phyloP scores from a whole-genome alignment of 805 yeast species.

The Brettanomyces anomalus region DNA sequence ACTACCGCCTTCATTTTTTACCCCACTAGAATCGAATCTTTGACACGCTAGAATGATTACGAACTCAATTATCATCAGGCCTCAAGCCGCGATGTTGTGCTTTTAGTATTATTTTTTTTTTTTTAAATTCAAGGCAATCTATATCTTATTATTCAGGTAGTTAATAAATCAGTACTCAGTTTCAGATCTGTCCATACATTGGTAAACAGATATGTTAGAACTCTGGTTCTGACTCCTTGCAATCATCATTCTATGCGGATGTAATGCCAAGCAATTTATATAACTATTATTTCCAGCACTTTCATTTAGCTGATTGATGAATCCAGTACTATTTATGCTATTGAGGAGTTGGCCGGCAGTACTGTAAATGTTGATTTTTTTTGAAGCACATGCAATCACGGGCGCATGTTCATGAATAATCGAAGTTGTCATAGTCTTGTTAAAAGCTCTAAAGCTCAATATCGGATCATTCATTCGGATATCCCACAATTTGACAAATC shows the following conservation, averaged over 20 bases:
- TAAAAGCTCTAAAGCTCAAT: constrained; percentile 45
- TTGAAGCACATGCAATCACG: constrained; percentile 79
- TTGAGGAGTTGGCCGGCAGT: constrained; percentile 72
- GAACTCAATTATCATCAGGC: no score
- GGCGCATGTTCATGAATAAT: constrained; percentile 97
- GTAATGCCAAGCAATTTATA: constrained; percentile 63
- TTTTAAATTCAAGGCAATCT: no score
- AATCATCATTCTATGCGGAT: constrained; percentile 91
- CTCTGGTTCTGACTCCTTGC: constrained; percentile 82
- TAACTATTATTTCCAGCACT: constrained; percentile 40
- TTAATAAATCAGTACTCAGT: constrained; percentile 14
- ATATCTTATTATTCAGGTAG: no score
- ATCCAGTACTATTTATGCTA: constrained; percentile 32
- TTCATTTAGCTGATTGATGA: constrained; percentile 35
- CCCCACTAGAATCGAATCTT: no score
- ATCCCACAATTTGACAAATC: constrained; percentile 85
- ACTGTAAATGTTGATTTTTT: constrained; percentile 72
- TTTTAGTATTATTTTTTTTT: no score
- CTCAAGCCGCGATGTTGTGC: no score
- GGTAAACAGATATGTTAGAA: constrained; percentile 56
- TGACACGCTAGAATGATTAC: no score
- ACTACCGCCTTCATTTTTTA: no score
- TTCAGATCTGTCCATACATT: constrained; percentile 30
- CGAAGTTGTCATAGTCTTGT: constrained; percentile 50
- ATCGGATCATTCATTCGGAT: constrained; percentile 70